phyloP scores from a whole-genome alignment of 306 rosid species.

The Vicia villosa region DNA sequence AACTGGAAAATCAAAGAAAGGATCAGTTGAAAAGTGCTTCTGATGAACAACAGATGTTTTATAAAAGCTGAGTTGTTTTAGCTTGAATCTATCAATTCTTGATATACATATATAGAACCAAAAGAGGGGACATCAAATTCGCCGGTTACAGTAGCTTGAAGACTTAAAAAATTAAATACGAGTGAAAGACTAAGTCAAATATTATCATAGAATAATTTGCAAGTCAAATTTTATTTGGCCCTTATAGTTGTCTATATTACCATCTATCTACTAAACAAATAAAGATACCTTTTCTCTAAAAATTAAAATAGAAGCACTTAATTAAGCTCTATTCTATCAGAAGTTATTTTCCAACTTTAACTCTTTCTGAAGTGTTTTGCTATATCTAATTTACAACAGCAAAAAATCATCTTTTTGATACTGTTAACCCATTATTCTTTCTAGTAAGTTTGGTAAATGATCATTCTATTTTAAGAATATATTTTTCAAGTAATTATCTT shows the following conservation, averaged over 20 bases:
- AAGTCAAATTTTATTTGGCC: neutral
- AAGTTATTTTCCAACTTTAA: no score
- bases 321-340: no score
- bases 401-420: no score
- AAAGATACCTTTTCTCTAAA: no score
- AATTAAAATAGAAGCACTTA: no score
- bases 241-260: neutral
- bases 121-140: neutral
- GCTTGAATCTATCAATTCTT: neutral
- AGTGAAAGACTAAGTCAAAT: constrained; percentile 9
- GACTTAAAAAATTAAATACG: constrained; percentile 2
- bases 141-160: neutral
- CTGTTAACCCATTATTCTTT: no score
- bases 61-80: neutral
- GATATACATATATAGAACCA: neutral
- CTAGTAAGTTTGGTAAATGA: no score
- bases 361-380: no score
- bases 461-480: no score
- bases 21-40: neutral
- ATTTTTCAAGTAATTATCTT: neutral
- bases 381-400: no score
- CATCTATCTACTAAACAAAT: neutral
- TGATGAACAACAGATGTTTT: neutral
- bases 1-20: neutral
- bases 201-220: neutral